Conservation (phyloP, 2,329 filamentous ascomycete species). For the Verticillium longisporum region DNA sequence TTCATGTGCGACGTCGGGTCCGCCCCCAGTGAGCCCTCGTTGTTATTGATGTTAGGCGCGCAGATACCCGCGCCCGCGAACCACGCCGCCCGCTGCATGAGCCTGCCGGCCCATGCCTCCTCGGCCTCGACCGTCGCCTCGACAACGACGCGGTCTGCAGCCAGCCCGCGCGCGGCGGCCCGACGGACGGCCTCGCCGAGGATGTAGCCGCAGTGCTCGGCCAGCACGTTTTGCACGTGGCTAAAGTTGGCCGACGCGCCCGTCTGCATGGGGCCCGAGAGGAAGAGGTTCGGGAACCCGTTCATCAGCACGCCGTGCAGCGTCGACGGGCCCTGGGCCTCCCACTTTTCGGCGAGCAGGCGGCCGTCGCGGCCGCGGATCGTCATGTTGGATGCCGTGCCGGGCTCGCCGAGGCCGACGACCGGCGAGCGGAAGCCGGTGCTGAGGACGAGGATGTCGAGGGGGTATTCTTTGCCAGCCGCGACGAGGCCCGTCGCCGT, state of each 20-base stretch:
- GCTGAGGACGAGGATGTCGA: constrained; percentile 30
- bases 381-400: constrained; percentile 7
- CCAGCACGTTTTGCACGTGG: constrained; percentile 25
- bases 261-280: constrained; percentile 33
- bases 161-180: constrained; percentile 6
- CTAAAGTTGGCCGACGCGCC: constrained; percentile 30
- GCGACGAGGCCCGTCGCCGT: constrained; percentile 40
- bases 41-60: constrained; percentile 48
- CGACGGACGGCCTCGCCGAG: constrained; percentile 15
- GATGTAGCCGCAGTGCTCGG: constrained; percentile 35
- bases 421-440: constrained; percentile 28
- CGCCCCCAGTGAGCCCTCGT: constrained; percentile 28
- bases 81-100: constrained; percentile 30
- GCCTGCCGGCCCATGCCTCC: constrained; percentile 35
- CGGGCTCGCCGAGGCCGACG: constrained; percentile 22
- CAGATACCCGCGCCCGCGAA: constrained; percentile 36
- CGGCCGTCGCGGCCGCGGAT: constrained; percentile 36
- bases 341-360: constrained; percentile 38
- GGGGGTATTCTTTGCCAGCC: constrained; percentile 36
- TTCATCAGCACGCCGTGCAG: constrained; percentile 42
- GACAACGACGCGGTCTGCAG: constrained; percentile 17
- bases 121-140: constrained; percentile 39
- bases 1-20: constrained; percentile 23
- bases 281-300: constrained; percentile 51
- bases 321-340: constrained; percentile 32